Evolutionary conservation across 257 asterid genomes (phyloP).

Genomic region (Jacaranda copaia): DNA sequence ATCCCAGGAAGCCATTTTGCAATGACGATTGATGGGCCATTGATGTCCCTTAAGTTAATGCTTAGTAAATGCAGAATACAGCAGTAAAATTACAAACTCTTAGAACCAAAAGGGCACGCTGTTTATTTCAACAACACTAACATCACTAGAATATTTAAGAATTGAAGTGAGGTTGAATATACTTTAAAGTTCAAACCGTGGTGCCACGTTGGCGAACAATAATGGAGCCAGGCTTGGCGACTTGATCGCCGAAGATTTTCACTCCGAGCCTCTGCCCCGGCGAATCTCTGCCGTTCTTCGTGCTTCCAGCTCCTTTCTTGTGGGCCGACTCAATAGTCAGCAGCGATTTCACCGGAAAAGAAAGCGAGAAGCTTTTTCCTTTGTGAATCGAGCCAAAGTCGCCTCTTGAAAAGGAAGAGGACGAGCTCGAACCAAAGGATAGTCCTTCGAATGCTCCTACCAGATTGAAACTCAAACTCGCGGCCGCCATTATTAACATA

Average conservation of each 20-base stretch:
- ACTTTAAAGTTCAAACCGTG: conserved; percentile 55
- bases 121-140: no score
- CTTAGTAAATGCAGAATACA: no score
- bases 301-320: conserved; percentile 98
- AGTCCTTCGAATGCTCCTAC: conserved; percentile 76
- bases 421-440: conserved; percentile 64
- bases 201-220: conserved; percentile 97
- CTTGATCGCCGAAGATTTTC: conserved; percentile 88
- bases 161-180: no score
- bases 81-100: no score
- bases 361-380: conserved; percentile 47
- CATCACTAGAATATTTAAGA: no score
- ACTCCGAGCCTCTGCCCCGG: conserved; percentile 98
- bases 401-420: conserved; percentile 64
- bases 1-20: no score
- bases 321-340: conserved; percentile 87
- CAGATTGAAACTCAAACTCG: conserved; percentile 64
- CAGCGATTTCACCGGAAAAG: conserved; percentile 64
- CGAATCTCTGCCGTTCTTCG: conserved; percentile 96
- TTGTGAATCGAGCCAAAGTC: conserved; percentile 55
- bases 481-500: conserved; percentile 64
- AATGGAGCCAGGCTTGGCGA: conserved; percentile 88
- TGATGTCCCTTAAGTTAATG: no score
- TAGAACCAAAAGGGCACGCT: no score
- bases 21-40: no score